A percentile compares a stretch with the other conserved stretches of the same genome.
Evolutionary conservation across 2,329 filamentous ascomycete genomes (phyloP).

Genomic region (Ascochyta lentis): DNA sequence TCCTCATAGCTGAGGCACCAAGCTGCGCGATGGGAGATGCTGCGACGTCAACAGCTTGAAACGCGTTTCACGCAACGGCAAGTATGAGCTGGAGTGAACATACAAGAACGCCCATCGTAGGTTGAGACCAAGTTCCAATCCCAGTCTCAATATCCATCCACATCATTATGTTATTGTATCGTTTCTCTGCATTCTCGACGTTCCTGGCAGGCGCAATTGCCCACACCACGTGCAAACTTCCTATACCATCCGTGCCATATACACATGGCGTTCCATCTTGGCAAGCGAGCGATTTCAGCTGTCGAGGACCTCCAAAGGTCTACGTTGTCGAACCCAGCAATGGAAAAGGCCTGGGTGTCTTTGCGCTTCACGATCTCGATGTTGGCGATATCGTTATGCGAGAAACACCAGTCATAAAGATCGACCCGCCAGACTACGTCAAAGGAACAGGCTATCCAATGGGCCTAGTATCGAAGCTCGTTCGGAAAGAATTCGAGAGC

Average conservation of each 20-base stretch:
- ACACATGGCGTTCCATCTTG: constrained; percentile 19
- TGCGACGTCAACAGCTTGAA: constrained; percentile 19
- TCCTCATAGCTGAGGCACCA: constrained; percentile 6
- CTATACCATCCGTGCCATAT: constrained; percentile 11
- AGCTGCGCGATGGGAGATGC: constrained; percentile 1
- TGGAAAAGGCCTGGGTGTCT: constrained; percentile 53
- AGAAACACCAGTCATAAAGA: constrained; percentile 49
- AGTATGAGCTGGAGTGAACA: not conserved
- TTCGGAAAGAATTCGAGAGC: constrained; percentile 33
- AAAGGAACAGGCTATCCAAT: constrained; percentile 39
- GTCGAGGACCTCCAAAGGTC: constrained; percentile 31
- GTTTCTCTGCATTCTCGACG: not conserved
- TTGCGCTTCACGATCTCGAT: constrained; percentile 48
- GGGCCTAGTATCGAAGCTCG: constrained; percentile 26
- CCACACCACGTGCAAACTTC: constrained; percentile 20
- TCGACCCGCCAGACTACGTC: constrained; percentile 35
- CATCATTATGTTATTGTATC: not conserved
- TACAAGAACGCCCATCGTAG: constrained; percentile 4
- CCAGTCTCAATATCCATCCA: not conserved
- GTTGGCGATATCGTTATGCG: constrained; percentile 50
- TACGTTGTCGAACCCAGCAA: constrained; percentile 42
- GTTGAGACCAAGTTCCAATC: not conserved
- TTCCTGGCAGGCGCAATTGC: not conserved
- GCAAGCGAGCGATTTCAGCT: constrained; percentile 27
- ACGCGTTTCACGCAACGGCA: constrained; percentile 15